Evolutionary conservation across 2,329 filamentous ascomycete species (phyloP).

Genomic region (Thelonectria rubi): DNA sequence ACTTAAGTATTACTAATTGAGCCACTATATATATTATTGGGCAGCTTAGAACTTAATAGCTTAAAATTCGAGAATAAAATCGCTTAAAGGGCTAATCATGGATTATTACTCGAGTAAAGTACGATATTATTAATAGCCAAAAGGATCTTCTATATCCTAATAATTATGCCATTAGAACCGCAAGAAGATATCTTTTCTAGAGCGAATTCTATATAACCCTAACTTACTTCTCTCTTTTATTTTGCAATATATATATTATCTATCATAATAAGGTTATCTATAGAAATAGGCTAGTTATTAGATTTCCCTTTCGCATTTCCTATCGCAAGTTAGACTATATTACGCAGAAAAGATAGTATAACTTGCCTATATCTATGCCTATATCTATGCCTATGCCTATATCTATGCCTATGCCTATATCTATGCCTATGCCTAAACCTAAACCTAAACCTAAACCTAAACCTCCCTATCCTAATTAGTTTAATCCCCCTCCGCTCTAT

Average conservation of each 20-base stretch:
- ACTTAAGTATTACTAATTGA: background rate
- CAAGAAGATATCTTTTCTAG: background rate
- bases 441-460: background rate
- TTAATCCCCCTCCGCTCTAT: background rate
- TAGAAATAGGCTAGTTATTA: background rate
- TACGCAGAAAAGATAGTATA: background rate
- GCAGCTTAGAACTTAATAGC: background rate
- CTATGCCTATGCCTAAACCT: background rate
- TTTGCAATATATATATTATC: background rate
- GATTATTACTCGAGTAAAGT: too few species aligned
- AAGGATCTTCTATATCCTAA: too few species aligned
- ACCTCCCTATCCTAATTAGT: background rate
- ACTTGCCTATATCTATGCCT: background rate
- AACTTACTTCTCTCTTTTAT: background rate
- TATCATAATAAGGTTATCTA: background rate
- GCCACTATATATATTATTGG: background rate
- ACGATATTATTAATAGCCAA: too few species aligned
- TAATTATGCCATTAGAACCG: too few species aligned
- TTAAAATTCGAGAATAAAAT: too few species aligned
- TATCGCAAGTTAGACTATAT: background rate
- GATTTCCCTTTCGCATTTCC: too few species aligned
- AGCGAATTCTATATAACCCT: too few species aligned
- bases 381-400: too few species aligned
- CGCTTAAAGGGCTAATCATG: too few species aligned
- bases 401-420: too few species aligned